A percentile compares a stretch with the other conserved stretches of the same genome.
Conservation (phyloP, 768 basidiomycete species). For the Kondoa subrosea region DNA sequence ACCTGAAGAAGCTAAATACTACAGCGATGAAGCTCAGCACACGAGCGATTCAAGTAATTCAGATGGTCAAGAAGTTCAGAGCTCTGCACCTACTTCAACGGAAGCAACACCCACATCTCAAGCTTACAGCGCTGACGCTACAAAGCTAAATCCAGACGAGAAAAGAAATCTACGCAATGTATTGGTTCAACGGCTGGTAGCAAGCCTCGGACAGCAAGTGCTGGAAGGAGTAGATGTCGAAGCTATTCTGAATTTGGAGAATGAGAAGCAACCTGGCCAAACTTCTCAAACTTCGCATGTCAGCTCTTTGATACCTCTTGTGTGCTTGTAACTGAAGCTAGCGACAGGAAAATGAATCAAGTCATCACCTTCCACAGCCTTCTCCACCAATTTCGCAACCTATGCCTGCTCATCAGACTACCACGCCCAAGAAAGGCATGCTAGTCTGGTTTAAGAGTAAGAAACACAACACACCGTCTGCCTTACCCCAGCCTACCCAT, state of each 20-base stretch:
- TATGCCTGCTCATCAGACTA: not conserved
- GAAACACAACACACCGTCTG: not conserved
- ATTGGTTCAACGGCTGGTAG: not conserved
- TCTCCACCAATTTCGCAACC: not conserved
- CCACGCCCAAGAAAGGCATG: not conserved
- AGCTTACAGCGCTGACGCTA: not conserved
- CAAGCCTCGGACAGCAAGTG: not conserved
- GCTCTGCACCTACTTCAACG: not conserved
- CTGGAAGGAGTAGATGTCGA: not conserved
- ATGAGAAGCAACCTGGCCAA: not conserved
- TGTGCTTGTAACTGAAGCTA: not conserved
- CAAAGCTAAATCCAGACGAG: not conserved
- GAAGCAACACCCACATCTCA: not conserved
- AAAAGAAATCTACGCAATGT: not conserved
- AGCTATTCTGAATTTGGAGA: not conserved
- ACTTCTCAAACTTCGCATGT: not conserved
- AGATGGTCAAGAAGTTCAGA: not conserved
- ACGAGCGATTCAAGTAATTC: not conserved
- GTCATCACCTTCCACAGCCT: not conserved
- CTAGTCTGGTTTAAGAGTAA: not conserved
- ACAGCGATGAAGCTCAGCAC: not conserved
- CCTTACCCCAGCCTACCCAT: not conserved
- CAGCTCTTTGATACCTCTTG: too few relatives aligned
- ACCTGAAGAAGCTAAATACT: not conserved
- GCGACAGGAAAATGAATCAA: not conserved